Evolutionary conservation across 2,329 filamentous ascomycete species (phyloP), one percentile per base, ranked within the genome.

Genomic region (Penicillium sclerotigenum): DNA sequence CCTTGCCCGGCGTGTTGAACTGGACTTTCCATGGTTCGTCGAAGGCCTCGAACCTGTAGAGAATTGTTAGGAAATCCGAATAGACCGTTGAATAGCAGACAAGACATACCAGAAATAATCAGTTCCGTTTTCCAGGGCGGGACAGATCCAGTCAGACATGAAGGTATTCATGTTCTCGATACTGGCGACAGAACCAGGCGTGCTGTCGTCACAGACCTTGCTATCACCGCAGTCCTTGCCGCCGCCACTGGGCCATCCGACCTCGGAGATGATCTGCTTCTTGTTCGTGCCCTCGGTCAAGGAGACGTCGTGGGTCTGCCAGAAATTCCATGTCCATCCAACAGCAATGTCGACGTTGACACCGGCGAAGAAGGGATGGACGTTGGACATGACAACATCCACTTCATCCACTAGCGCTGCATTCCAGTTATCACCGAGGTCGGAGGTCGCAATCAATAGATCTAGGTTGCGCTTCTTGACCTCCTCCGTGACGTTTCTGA

Each of bases 351-450:
- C 77, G 2, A 86, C 87, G 0, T 82, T 78, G 13, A 90, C 85
- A 45, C 93, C 93, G 0, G 87, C 89, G 70, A 97, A 97, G 81
- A 97, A 97, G 0, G 94, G 93, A 71, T 97, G 94, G 52, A 97
- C 90, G 70, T 97, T 97, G 64, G 90, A 88, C 92, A 97, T 97
- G 74, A 97, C 86, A 67, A 90, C 87, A 73, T 97, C 92, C 40
- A 90, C 89, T 49, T 85, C 80, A 4, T 76, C 65, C 0, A 88
- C 89, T 18, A 97, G 83, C 2, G 80, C 78, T 0, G 80, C 68
- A 3, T 85, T 87, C 93, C 93, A 97, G 67, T 93, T 88, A 67
- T 94, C 87, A 26, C 93, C 93, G 0, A 97, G 81, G 71, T 97
- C 93, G 0, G 89, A 91, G 0, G 91, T 96, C 0, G 91, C 90